These are phyloP conservation scores for Paecilomyces formosus DNA, from an alignment of 2,329 filamentous ascomycete species.

Conservation along the genomic window DNA sequence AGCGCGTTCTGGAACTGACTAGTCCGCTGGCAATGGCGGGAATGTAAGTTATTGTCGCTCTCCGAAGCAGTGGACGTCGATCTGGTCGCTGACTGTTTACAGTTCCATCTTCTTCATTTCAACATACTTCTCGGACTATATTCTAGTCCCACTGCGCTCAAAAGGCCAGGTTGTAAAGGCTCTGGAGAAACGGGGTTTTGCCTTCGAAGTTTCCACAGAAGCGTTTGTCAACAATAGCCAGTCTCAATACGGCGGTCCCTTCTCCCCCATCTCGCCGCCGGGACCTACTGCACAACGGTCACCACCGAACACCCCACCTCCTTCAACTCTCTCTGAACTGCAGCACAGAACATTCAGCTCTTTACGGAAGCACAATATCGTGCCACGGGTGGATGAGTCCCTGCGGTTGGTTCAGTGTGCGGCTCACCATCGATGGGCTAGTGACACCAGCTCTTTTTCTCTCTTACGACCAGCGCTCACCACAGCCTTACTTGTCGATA, in stretches of 20 bases:
- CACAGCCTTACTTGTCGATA: conserved; percentile 28
- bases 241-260: conserved; percentile 36
- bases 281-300: conserved; percentile 17
- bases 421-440: conserved; percentile 46
- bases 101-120: conserved; percentile 96
- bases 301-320: conserved; percentile 63
- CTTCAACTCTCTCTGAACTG: conserved; percentile 69
- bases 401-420: conserved; percentile 78
- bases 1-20: conserved; percentile 84
- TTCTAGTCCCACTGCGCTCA: conserved; percentile 74
- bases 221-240: conserved; percentile 56
- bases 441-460: conserved; percentile 28
- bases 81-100: conserved; percentile 7
- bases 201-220: conserved; percentile 64
- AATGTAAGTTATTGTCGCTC: conserved; percentile 48
- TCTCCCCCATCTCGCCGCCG: conserved; percentile 24
- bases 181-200: conserved; percentile 71
- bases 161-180: conserved; percentile 68
- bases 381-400: conserved; percentile 60
- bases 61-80: background rate
- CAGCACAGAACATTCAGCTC: conserved; percentile 75
- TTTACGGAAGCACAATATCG: conserved; percentile 69
- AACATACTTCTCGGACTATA: conserved; percentile 96
- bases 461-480: conserved; percentile 33
- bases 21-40: conserved; percentile 84